Evolutionary conservation across 106 monocot species (phyloP), one percentile per base, ranked within the genome.

Genomic region (Dendrobium catenatum): DNA sequence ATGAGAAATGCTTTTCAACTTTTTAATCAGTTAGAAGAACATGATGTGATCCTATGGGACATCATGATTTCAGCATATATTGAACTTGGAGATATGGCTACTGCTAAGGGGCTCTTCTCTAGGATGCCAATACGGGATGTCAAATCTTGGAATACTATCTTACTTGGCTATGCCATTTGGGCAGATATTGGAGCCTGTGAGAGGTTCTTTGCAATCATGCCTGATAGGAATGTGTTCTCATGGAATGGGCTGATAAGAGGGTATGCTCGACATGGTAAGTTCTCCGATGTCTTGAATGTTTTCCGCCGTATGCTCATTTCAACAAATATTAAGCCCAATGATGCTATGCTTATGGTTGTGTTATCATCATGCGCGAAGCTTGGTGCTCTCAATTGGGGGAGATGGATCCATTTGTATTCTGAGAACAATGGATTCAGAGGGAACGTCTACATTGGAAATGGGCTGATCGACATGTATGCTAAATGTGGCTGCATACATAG

Each of bases 171-270:
- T 79, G 87, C 82, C 2, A 73, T 83, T 42, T 16, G 49, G 26
- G 76, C 79, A 6, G 82, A 90, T n/a, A 67, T 93, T 22, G 79
- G 81, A 18, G 79, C 79, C 13, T 85, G 85, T 29, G 79, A 81
- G 87, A 77, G 46, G 5, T 66, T 93, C 44, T 93, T 90, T 31
- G 48, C 84, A 1, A 82, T 54, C 20, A 93, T 93, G 85, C 90
- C 90, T 5, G 80, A 82, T 19, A 90, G 80, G 77, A 93, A 93
- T 83, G 72, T 84, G 31, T 88, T 90, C 40, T 93, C 90, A 15
- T 93, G 93, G 90, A 93, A 90, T 55, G 87, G 75, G 8, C 42
- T 93, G 77, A 85, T 94, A 27, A 75, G 83, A 31, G 91, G 86
- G 17, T 91, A 86, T 42, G 41, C 81, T 31, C 33, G 78, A 13